Conservation (phyloP, 495 filamentous ascomycete species). For the Podospora pseudoanserina region DNA sequence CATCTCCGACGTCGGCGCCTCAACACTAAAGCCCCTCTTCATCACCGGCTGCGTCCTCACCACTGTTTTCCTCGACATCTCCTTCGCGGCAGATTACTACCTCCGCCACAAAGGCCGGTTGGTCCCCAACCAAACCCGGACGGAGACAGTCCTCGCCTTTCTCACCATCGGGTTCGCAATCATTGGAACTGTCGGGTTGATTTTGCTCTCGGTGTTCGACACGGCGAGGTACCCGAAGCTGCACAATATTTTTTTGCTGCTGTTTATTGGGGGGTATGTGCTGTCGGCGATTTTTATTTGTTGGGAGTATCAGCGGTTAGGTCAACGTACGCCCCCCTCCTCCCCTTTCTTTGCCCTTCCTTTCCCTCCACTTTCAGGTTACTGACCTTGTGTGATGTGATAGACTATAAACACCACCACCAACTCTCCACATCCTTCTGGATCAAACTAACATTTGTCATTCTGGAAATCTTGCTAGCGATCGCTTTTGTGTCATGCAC, state of each 20-base stretch:
- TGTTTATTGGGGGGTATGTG: slow-evolving; percentile 85
- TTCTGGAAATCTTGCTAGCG: slow-evolving; percentile 73
- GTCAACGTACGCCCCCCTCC: slow-evolving; percentile 49
- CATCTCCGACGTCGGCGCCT: slow-evolving; percentile 76
- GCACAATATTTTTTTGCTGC: slow-evolving; percentile 72
- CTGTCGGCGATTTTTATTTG: slow-evolving; percentile 80
- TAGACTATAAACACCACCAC: slow-evolving; percentile 66
- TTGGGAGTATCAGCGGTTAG: slow-evolving; percentile 80
- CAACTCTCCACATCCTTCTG: slow-evolving; percentile 74
- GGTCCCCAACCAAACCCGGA: slow-evolving; percentile 60
- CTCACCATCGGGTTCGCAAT: slow-evolving; percentile 70
- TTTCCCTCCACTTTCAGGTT: neutral
- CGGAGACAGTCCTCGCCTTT: slow-evolving; percentile 67
- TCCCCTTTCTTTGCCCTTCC: neutral
- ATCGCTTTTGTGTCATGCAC: slow-evolving; percentile 56
- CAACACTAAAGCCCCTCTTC: slow-evolving; percentile 77
- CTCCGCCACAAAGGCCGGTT: slow-evolving; percentile 73
- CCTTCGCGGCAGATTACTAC: slow-evolving; percentile 77
- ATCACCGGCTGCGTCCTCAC: slow-evolving; percentile 74
- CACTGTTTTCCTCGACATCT: slow-evolving; percentile 78
- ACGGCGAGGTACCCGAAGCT: slow-evolving; percentile 59
- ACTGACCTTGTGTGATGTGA: too few relatives aligned
- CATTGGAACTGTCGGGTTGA: slow-evolving; percentile 72
- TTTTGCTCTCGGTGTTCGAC: slow-evolving; percentile 82
- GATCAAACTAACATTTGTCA: slow-evolving; percentile 75